Base-by-base conservation (phyloP, 331 rosid genomes). In the Acacia pycnantha region DNA sequence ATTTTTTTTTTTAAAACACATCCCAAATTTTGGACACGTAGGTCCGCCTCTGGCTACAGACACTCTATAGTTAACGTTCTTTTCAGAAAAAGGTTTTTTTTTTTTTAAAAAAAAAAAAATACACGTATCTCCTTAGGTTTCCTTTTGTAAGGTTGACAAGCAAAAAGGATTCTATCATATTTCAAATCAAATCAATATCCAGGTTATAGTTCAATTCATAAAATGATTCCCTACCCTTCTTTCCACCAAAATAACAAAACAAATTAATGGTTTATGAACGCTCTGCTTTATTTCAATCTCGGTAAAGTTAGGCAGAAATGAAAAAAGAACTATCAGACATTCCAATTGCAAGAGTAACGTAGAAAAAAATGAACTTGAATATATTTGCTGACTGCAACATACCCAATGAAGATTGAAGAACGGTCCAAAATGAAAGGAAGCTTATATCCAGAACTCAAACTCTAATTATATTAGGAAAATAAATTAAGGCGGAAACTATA, bases 371-470 rank as follows among this genome's bases (percentile, higher is more conserved):
- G 35, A 74, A 74, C 74, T 11, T n/a, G 33, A 33, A 65, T 44
- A 73, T 73, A 51, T 43, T 16, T 50, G 67, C 75, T 64, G 50
- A 65, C 61, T 74, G 59, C 40, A 81, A 44, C 70, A 21, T 80
- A 74, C 12, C 70, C 33, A 22, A 9, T 56, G 14, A n/a, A 54
- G 68, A 73, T 8, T 56, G 14, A 54, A 54, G 68, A 73, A 24
- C 12, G 68, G 75, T 73, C 58, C 81, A 33, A 40, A n/a, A 24
- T n/a, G 76, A 69, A 70, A 41, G 70, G 62, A 83, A 73, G 67
- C 58, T 48, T 26, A 70, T 29, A 53, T 83, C 5, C 21, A 48
- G 46, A 37, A 24, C 70, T 75, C 79, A 70, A 82, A 59, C 19
- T 72, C 33, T 41, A 70, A 51, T 73, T 62, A 47, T 48, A 16